A percentile compares a stretch with the other conserved stretches of the same genome.
These are phyloP conservation scores for Saccharomycopsis javanensis DNA, from an alignment of 805 yeast species.

Conservation along the genomic window DNA sequence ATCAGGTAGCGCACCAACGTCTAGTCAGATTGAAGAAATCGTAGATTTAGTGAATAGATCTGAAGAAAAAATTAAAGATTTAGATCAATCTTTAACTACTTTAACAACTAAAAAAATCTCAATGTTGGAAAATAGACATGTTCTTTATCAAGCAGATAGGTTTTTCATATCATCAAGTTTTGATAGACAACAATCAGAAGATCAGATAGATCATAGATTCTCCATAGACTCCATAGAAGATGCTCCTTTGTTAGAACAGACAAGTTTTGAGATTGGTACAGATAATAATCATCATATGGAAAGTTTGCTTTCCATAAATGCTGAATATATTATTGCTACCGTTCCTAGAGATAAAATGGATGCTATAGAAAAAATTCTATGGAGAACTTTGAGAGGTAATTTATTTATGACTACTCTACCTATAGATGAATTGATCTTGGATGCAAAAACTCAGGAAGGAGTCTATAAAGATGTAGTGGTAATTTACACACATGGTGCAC, in stretches of 20 bases:
- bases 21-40: constrained; percentile 65
- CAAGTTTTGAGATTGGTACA: constrained; percentile 30
- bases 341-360: constrained; percentile 61
- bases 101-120: constrained; percentile 54
- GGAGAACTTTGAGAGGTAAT: constrained; percentile 93
- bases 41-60: constrained; percentile 51
- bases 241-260: constrained; percentile 30
- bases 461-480: constrained; percentile 76
- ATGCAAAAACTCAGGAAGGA: constrained; percentile 43
- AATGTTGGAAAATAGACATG: constrained; percentile 63
- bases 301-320: constrained; percentile 25
- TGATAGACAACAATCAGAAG: constrained; percentile 19
- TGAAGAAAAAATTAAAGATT: constrained; percentile 65
- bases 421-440: constrained; percentile 59
- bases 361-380: constrained; percentile 69
- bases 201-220: constrained; percentile 23
- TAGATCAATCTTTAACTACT: constrained; percentile 58
- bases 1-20: constrained; percentile 30
- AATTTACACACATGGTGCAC: constrained; percentile 83
- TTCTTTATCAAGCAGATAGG: constrained; percentile 38
- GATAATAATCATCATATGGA: background rate
- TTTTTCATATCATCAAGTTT: constrained; percentile 34
- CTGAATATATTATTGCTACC: constrained; percentile 68
- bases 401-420: constrained; percentile 67
- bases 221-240: constrained; percentile 30